phyloP scores from a whole-genome alignment of 352 stramenopile genomes.

The Peronospora destructor region DNA sequence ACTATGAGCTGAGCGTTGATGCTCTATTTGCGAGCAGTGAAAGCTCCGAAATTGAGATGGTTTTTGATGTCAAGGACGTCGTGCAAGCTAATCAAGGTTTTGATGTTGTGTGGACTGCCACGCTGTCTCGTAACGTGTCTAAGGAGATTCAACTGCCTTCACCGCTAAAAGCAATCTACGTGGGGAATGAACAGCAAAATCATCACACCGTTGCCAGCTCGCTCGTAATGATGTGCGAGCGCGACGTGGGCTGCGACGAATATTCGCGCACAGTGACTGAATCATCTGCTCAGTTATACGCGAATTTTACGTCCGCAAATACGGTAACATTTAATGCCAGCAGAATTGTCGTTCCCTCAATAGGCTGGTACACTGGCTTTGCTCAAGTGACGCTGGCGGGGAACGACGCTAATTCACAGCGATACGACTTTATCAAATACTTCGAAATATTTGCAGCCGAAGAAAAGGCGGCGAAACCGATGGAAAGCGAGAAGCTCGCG shows the following conservation, averaged over 20 bases:
- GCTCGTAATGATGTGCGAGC: constrained; percentile 40
- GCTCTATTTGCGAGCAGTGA: constrained; percentile 26
- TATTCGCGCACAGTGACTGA: constrained; percentile 27
- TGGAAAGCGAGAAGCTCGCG: constrained; percentile 24
- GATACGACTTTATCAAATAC: constrained; percentile 51
- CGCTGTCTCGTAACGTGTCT: constrained; percentile 25
- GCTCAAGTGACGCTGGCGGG: constrained; percentile 40
- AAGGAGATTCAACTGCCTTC: constrained; percentile 35
- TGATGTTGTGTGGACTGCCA: constrained; percentile 34
- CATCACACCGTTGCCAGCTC: constrained; percentile 47
- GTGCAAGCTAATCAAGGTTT: constrained; percentile 18
- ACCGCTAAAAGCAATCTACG: constrained; percentile 28
- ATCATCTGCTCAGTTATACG: constrained; percentile 20
- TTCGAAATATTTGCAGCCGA: constrained; percentile 37
- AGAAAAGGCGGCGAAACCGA: constrained; percentile 15
- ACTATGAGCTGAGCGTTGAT: constrained; percentile 17
- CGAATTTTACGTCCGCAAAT: constrained; percentile 31
- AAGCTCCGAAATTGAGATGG: constrained; percentile 52
- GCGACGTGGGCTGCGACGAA: constrained; percentile 34
- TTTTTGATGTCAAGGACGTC: constrained; percentile 24
- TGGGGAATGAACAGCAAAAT: constrained; percentile 16
- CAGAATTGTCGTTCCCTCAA: constrained; percentile 24
- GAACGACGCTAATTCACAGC: constrained; percentile 15
- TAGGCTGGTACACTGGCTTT: constrained; percentile 32
- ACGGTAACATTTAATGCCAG: constrained; percentile 31